Evolutionary conservation across 192 early-diverging fungal genomes (phyloP), one percentile per base, ranked within the genome.

Genomic region (Backusella circina): DNA sequence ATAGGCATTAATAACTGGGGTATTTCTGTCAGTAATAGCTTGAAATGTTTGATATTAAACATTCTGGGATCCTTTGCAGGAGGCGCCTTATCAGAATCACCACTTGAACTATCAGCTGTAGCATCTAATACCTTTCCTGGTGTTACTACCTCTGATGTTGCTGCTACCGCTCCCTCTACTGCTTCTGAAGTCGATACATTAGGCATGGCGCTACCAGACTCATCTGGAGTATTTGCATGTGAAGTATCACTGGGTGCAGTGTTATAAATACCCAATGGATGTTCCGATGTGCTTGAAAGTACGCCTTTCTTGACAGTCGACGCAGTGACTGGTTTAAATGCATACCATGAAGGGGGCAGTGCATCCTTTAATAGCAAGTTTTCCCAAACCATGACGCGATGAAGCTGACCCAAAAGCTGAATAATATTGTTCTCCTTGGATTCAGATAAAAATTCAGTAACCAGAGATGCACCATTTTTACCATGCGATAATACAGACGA

Each of bases 341-440:
- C 82, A 80, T 92, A 91, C 94, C 94, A 95, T n/a, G 83, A 57
- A 74, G 86, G 85, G 7, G 90, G 92, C 9, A 94, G 83, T 7
- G 81, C 57, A 18, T 79, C 83, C 41, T 88, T 91, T 33, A 94
- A 73, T 2, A 86, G 64, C 32, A 90, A 75, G 50, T 84, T 88
- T 75, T 95, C 92, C 86, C 89, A 91, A 0, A 91, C 71, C 73
- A 88, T 91, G 0, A 76, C 73, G 36, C 92, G 82, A 79, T 94
- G 91, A 30, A 95, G 70, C 18, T 89, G 75, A 16, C 88, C 90
- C 21, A 94, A 76, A 12, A 81, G 64, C 10, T 72, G 51, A 10
- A 82, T 71, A 6, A 94, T 75, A 10, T 91, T 83, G 23, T 84
- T 71, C 2, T 86, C 80, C 1, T 84, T 87, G 2, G 79, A 38